phyloP scores from a whole-genome alignment of 1,284 basidiomycete genomes.

The Tilletiaria anomala region DNA sequence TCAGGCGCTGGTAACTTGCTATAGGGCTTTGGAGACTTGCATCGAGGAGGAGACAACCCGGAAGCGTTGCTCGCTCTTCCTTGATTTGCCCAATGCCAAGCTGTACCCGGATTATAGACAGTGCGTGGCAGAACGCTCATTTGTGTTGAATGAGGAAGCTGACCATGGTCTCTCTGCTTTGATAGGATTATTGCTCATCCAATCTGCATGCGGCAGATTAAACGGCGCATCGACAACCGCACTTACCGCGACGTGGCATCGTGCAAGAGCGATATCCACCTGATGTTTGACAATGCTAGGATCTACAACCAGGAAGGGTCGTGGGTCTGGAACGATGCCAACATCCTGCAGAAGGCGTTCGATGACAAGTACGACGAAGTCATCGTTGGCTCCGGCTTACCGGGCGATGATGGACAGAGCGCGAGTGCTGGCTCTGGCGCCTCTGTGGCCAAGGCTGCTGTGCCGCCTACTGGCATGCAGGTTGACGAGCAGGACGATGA shows the following conservation, averaged over 20 bases:
- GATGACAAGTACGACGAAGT: slow-evolving; percentile 25
- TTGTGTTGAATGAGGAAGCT: no score
- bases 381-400: slow-evolving; percentile 16
- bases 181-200: no score
- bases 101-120: no score
- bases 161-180: no score
- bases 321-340: slow-evolving; percentile 80
- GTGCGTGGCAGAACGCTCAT: no score
- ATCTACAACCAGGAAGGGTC: slow-evolving; percentile 50
- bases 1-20: no score
- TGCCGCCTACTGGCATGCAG: not conserved
- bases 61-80: no score
- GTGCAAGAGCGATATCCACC: slow-evolving; percentile 67
- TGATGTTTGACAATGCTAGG: slow-evolving; percentile 86
- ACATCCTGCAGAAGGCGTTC: slow-evolving; percentile 32
- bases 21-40: no score
- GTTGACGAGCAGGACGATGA: not conserved
- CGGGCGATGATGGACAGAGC: slow-evolving; percentile 13
- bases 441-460: slow-evolving; percentile 1
- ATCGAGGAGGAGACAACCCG: no score
- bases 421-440: not conserved
- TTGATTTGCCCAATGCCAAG: no score
- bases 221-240: slow-evolving; percentile 60
- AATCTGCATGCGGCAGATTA: slow-evolving; percentile 74
- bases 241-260: slow-evolving; percentile 61